Evolutionary conservation across 805 yeast genomes (phyloP).

Genomic region (Teunomyces tritomae): DNA sequence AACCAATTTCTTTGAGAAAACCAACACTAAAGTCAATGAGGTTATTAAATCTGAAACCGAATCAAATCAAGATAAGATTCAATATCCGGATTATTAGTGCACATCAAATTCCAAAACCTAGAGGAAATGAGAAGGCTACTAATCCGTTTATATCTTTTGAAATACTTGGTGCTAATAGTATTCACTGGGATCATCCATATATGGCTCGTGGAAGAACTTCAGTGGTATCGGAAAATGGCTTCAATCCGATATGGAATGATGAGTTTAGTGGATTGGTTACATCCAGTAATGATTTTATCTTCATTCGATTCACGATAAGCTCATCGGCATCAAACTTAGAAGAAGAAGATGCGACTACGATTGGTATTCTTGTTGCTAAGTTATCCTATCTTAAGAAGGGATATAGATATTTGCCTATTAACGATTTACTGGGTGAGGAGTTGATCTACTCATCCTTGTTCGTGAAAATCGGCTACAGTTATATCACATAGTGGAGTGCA

Average conservation of each 20-base stretch:
- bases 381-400: conserved; percentile 70
- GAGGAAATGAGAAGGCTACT: conserved; percentile 44
- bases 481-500: neutral
- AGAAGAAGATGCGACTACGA: conserved; percentile 18
- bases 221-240: conserved; percentile 65
- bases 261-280: conserved; percentile 43
- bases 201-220: conserved; percentile 11
- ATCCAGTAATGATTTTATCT: conserved; percentile 47
- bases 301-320: conserved; percentile 43
- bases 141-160: conserved; percentile 67
- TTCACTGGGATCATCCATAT: conserved; percentile 21
- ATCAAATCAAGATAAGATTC: conserved; percentile 12
- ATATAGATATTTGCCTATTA: conserved; percentile 76
- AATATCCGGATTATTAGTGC: conserved; percentile 62
- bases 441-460: conserved; percentile 51
- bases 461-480: conserved; percentile 26
- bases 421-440: conserved; percentile 79
- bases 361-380: conserved; percentile 63
- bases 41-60: neutral
- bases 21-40: conserved; percentile 22
- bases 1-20: conserved; percentile 53
- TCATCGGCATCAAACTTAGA: conserved; percentile 8
- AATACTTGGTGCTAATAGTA: conserved; percentile 43
- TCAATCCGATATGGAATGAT: conserved; percentile 82
- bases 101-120: conserved; percentile 77